Evolutionary conservation across 108 stramenopile genomes (phyloP).

Genomic region (Skeletonema menzelii): DNA sequence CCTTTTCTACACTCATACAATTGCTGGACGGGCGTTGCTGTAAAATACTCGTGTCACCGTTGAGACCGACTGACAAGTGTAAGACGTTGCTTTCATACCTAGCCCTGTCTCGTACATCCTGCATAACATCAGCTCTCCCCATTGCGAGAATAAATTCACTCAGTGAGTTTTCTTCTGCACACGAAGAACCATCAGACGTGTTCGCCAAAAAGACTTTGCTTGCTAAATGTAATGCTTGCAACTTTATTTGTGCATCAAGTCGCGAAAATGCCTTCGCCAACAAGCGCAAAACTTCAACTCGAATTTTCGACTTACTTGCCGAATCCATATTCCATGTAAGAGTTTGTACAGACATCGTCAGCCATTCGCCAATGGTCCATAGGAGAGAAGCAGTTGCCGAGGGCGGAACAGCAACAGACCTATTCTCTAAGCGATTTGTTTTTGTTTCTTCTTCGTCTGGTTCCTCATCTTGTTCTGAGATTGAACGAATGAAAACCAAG

Average conservation of each 20-base stretch:
- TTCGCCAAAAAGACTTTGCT: conserved; percentile 71
- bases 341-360: conserved; percentile 22
- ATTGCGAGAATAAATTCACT: conserved; percentile 94
- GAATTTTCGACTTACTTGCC: conserved; percentile 39
- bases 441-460: conserved; percentile 38
- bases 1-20: conserved; percentile 44
- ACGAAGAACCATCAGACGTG: conserved; percentile 16
- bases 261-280: conserved; percentile 74
- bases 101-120: conserved; percentile 95
- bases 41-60: conserved; percentile 55
- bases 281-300: conserved; percentile 85
- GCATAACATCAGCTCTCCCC: conserved; percentile 88
- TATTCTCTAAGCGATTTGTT: conserved; percentile 21
- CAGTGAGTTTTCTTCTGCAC: conserved; percentile 48
- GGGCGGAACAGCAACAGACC: conserved; percentile 53
- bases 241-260: conserved; percentile 74
- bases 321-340: conserved; percentile 29
- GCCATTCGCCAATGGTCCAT: conserved; percentile 82
- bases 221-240: conserved; percentile 93
- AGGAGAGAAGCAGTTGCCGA: conserved; percentile 64
- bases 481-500: conserved; percentile 66
- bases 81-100: conserved; percentile 87
- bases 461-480: conserved; percentile 47
- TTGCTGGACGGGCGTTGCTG: conserved; percentile 37
- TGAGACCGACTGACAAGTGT: conserved; percentile 57